Conservation (phyloP, 1,284 basidiomycete genomes). For the Ceraceosorus bombacis region DNA sequence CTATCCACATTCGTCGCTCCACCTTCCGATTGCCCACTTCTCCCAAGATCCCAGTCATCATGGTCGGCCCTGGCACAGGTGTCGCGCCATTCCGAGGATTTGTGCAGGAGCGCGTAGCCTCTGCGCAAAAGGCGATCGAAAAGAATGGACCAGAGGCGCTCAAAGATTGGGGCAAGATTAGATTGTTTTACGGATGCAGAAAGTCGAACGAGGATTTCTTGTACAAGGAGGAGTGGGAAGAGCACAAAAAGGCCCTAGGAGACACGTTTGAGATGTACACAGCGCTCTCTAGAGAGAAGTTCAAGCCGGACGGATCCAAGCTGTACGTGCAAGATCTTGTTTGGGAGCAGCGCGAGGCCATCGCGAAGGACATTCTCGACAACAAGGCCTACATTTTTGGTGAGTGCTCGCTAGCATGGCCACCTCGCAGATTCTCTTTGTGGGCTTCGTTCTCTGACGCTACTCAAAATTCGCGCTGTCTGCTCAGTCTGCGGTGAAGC, state of each 20-base stretch:
- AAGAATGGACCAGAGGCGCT: conserved; percentile 71
- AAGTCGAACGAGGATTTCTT: conserved; percentile 79
- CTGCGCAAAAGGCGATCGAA: conserved; percentile 83
- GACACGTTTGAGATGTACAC: conserved; percentile 82
- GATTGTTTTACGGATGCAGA: conserved; percentile 92
- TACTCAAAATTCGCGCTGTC: background rate
- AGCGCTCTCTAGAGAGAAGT: conserved; percentile 75
- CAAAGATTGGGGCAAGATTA: conserved; percentile 87
- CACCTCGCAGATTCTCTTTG: background rate
- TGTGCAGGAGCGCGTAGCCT: conserved; percentile 90
- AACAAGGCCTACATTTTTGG: conserved; percentile 69
- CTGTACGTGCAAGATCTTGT: conserved; percentile 85
- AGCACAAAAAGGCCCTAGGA: conserved; percentile 74
- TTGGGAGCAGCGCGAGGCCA: conserved; percentile 50
- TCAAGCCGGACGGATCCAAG: conserved; percentile 77
- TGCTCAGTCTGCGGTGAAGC: conserved; percentile 72
- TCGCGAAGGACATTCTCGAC: conserved; percentile 81
- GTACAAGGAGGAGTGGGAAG: conserved; percentile 89
- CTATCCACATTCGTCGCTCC: conserved; percentile 81
- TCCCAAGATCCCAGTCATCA: conserved; percentile 95
- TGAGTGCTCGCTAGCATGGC: conserved; percentile 48
- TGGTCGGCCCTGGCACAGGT: conserved; percentile 96
- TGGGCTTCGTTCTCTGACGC: background rate
- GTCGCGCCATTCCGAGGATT: conserved; percentile 98
- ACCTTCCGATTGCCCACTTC: conserved; percentile 94